Percentiles rank a stretch among this genome's conserved stretches.
Evolutionary conservation across 2,329 filamentous ascomycete species (phyloP).

Genomic region (Fusarium sp.): DNA sequence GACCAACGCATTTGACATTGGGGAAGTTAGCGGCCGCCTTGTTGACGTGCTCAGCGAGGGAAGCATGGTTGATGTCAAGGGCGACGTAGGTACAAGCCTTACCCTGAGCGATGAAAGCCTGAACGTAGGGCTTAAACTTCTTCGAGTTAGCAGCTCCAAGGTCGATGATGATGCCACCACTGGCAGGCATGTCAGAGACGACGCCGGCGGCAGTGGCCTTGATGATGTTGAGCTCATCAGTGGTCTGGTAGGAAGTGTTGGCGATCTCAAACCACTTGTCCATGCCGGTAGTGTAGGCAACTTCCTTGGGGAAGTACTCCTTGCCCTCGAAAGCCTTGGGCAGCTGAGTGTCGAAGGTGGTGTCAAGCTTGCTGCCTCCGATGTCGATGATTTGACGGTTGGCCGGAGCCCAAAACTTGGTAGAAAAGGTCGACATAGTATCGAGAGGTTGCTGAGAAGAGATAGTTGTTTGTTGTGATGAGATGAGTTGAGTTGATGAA

Average conservation of each 20-base stretch:
- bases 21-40: slow-evolving; percentile 33
- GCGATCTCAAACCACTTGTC: slow-evolving; percentile 39
- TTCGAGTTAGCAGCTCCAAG: slow-evolving; percentile 42
- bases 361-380: slow-evolving; percentile 33
- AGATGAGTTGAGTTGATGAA: not conserved
- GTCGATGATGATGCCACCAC: slow-evolving; percentile 32
- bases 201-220: slow-evolving; percentile 28
- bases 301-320: slow-evolving; percentile 46
- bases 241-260: slow-evolving; percentile 40
- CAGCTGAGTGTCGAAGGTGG: slow-evolving; percentile 25
- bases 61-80: slow-evolving; percentile 29
- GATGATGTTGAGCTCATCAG: slow-evolving; percentile 37
- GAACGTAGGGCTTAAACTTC: slow-evolving; percentile 43
- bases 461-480: not conserved
- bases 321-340: slow-evolving; percentile 19
- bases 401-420: not conserved
- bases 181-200: slow-evolving; percentile 22
- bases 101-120: slow-evolving; percentile 28
- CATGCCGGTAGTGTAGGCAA: slow-evolving; percentile 45
- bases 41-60: slow-evolving; percentile 25
- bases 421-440: not conserved
- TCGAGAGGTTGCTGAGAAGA: not conserved
- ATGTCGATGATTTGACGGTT: slow-evolving; percentile 34
- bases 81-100: slow-evolving; percentile 40
- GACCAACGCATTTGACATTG: slow-evolving; percentile 13